Base-by-base conservation (phyloP, 1,284 basidiomycete species). In the Ceratobasidium sp. region DNA sequence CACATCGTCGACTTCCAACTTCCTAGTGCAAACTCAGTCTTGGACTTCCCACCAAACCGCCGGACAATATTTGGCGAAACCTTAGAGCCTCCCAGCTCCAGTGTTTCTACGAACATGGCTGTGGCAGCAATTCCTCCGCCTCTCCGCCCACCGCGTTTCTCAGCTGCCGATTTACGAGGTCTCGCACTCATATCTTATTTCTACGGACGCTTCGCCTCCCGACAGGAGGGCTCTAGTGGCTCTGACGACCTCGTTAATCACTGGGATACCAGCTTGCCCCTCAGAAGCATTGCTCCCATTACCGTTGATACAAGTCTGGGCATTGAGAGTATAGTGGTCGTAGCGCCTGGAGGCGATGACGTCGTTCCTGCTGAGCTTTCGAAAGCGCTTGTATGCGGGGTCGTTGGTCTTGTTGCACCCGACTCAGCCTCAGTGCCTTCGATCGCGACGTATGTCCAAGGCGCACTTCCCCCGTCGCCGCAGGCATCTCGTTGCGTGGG, bases 121-220 rank as follows among this genome's bases (percentile, higher is more conserved):
- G 24, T 66, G 27, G 36, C 27, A 19, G 51, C 57, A 27, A 73
- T 65, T 56, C 54, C 59, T 22, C 24, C 54, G n/a, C 29, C 69
- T 14, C 45, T 54, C n/a, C 51, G 50, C 45, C 59, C 47, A 5
- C 81, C 79, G 1, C 79, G 79, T 81, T 81, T 31, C 79, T 90
- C 91, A 0, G 85, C 94, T 0, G 87, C 91, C 0, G 96, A 97
- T 79, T 86, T 93, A 75, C 90, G 96, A 4, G 85, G 88, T 1
- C 84, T 97, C 19, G 85, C 89, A 11, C 85, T 93, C 29, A 83
- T 97, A n/a, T 93, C 94, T 0, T 97, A 97, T 84, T 91, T 98
- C 77, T 89, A 97, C 81, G 86, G 89, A n/a, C 67, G 83, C 0
- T 90, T 91, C 78, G 84, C 88, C 1, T 54, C 77, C 2, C 22